phyloP scores from a whole-genome alignment of 805 yeast genomes.

The Kockiozyma suomiensis region DNA sequence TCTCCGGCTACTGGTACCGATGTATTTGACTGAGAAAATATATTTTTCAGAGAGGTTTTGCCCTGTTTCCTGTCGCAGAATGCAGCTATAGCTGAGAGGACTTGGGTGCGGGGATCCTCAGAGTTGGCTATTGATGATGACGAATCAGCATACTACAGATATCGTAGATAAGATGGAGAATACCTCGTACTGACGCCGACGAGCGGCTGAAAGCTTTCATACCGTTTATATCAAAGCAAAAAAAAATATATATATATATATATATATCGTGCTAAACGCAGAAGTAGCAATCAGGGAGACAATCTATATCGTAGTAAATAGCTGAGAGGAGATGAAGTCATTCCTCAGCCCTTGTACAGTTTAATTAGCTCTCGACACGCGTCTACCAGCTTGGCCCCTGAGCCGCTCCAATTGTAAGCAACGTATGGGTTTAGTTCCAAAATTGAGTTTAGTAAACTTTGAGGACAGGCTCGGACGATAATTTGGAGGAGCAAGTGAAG shows the following conservation, averaged over 20 bases:
- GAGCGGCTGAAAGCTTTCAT: too few relatives aligned
- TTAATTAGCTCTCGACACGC: not conserved
- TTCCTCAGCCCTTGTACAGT: too few relatives aligned
- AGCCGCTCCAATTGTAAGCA: not conserved
- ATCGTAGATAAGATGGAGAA: not conserved
- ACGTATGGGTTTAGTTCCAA: not conserved
- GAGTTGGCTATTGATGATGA: not conserved
- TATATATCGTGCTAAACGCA: too few relatives aligned
- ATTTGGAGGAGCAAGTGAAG: not conserved
- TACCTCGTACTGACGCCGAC: not conserved
- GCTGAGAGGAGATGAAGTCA: too few relatives aligned
- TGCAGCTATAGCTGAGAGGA: slow-evolving; percentile 16
- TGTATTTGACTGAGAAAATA: not conserved
- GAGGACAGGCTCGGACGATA: not conserved
- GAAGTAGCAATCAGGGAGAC: too few relatives aligned
- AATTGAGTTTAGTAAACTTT: not conserved
- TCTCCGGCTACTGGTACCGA: not conserved
- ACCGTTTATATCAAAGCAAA: not conserved
- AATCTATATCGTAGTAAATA: too few relatives aligned
- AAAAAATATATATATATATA: too few relatives aligned
- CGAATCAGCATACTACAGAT: not conserved
- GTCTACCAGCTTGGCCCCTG: not conserved
- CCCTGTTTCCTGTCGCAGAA: slow-evolving; percentile 22
- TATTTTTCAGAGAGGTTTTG: not conserved
- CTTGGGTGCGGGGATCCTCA: slow-evolving; percentile 17